These are phyloP conservation scores for Crotalaria pallida DNA, from an alignment of 306 rosid genomes.

Conservation along the genomic window DNA sequence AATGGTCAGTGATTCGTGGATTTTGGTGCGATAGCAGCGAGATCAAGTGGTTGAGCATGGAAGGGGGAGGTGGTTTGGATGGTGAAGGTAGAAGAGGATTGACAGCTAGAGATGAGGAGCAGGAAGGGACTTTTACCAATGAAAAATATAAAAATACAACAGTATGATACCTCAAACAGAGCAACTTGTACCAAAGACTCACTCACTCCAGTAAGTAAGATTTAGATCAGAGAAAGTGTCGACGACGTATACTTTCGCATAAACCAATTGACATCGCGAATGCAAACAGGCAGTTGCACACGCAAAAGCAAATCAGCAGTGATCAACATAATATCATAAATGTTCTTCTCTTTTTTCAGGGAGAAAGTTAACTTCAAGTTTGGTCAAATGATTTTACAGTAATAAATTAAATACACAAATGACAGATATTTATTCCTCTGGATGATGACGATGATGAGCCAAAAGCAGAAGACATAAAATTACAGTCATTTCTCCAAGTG, in stretches of 20 bases:
- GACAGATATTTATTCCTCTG: slow-evolving; percentile 16
- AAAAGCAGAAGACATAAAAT: slow-evolving; percentile 10
- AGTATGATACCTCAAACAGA: too few species aligned
- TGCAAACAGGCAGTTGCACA: background rate
- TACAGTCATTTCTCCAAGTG: slow-evolving; percentile 27
- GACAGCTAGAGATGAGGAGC: too few species aligned
- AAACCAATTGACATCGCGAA: background rate
- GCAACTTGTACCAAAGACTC: too few species aligned
- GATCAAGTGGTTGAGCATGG: too few species aligned
- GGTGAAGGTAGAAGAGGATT: too few species aligned
- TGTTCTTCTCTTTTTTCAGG: background rate
- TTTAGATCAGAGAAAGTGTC: background rate
- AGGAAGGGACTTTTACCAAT: too few species aligned
- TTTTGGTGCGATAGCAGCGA: too few species aligned
- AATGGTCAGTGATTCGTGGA: too few species aligned
- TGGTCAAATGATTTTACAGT: slow-evolving; percentile 21
- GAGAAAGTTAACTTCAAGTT: slow-evolving; percentile 2
- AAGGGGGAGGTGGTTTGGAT: too few species aligned
- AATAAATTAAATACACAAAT: slow-evolving; percentile 18
- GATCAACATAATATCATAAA: background rate
- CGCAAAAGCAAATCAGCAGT: background rate
- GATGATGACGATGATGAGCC: slow-evolving; percentile 11
- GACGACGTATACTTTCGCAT: background rate
- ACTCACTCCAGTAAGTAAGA: too few species aligned
- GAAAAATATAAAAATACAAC: too few species aligned